Evolutionary conservation across 495 filamentous ascomycete genomes (phyloP), one percentile per base, ranked within the genome.

Genomic region (Neurospora sp.): DNA sequence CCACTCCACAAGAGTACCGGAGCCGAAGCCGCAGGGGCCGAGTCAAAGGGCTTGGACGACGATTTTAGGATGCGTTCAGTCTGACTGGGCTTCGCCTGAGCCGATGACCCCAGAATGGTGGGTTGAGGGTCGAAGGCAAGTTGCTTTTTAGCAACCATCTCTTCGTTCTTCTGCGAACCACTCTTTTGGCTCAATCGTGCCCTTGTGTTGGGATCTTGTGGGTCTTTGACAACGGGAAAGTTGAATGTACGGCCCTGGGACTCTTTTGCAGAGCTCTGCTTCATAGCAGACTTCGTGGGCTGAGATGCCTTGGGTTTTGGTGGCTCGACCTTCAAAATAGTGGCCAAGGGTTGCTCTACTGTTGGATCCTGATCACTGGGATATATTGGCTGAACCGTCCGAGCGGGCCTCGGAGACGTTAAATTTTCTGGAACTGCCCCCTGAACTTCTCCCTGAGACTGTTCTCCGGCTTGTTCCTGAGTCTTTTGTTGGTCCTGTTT

Each of bases 181-280:
- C 83, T 87, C 38, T 84, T 84, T 79, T 96, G 93, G 78, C 91
- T 94, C 69, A 94, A 86, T 71, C 91, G 86, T 42, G 89, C 72
- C 8, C 85, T 81, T 2, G 91, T 93, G 73, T 84, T 85, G 37
- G 87, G 86, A 73, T 92, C 87, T 73, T 90, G 87, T 0, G 91
- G 87, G 73, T 96, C 87, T 80, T 97, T 97, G 18, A 96, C 92
- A 10, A 95, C 88, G 1, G 91, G 87, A 75, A 93, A 97, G 18
- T 83, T 84, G 31, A 93, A 84, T 1, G 77, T 80, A n/a, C 82
- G 82, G 20, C 76, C 78, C 31, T 76, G 76, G 39, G 76, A 73
- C 38, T 73, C 69, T 35, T 77, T 81, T 42, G 74, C 12, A 31
- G 38, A 53, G 39, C 68, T 59, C 69, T 59, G 70, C 74, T 79